Evolutionary conservation across 345 rosid species (phyloP).

Genomic region (Eucalyptus urophylla): DNA sequence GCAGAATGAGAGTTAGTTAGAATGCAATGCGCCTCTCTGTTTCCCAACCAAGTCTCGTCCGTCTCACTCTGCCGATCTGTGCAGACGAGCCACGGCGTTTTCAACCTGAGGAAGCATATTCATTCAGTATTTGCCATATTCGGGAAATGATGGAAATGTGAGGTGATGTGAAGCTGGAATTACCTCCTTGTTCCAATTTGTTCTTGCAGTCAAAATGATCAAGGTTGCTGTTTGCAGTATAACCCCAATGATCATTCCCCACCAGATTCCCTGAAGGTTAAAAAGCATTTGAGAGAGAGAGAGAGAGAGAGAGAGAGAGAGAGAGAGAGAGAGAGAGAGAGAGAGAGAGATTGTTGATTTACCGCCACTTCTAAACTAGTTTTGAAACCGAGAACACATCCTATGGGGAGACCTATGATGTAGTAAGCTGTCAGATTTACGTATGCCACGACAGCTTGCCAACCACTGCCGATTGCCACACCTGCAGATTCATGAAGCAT

Average conservation of each 20-base stretch:
- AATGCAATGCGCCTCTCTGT: not conserved
- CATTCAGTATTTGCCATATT: not conserved
- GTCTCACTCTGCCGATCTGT: constrained; percentile 26
- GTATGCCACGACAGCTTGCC: constrained; percentile 90
- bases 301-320: not conserved
- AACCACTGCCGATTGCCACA: constrained; percentile 92
- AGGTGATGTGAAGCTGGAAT: not conserved
- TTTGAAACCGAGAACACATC: constrained; percentile 81
- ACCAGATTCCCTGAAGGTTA: constrained; percentile 75
- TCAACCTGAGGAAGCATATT: constrained; percentile 30
- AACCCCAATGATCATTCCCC: constrained; percentile 86
- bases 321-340: not conserved
- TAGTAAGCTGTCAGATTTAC: constrained; percentile 67
- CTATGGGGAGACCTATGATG: constrained; percentile 82
- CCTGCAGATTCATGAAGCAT: constrained; percentile 15
- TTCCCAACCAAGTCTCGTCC: not conserved
- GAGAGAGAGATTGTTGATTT: not conserved
- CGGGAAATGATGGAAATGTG: not conserved
- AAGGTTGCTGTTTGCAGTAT: constrained; percentile 51
- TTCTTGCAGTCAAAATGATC: constrained; percentile 53
- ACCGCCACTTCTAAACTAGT: constrained; percentile 70
- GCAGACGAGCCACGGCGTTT: constrained; percentile 41
- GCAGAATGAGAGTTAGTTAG: not conserved
- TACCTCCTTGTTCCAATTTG: constrained; percentile 79
- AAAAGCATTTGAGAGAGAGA: not conserved